A percentile compares a stretch with the other conserved stretches of the same genome.
Conservation (phyloP, 371 early-diverging fungal species). For the Modicella reniformis region DNA sequence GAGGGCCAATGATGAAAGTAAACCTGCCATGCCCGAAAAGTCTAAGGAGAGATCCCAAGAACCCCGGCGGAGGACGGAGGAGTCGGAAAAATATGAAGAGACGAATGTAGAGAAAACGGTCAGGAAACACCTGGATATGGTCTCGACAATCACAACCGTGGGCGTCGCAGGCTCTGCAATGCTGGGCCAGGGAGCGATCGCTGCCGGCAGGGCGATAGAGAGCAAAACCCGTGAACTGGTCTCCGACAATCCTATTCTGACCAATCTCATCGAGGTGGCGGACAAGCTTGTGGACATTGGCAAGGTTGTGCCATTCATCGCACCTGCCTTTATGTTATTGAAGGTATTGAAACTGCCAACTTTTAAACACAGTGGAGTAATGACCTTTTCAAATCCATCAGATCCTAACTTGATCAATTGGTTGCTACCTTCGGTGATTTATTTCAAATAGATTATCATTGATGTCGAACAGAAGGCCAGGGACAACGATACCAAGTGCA, state of each 20-base stretch:
- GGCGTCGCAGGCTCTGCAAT: slow-evolving; percentile 7
- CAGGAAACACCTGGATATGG: slow-evolving; percentile 25
- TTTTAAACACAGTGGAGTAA: no score
- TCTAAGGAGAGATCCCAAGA: slow-evolving; percentile 14
- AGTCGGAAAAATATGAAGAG: slow-evolving; percentile 2
- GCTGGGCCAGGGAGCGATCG: slow-evolving; percentile 17
- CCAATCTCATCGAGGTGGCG: slow-evolving; percentile 46
- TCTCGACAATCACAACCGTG: slow-evolving; percentile 4
- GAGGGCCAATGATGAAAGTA: neutral
- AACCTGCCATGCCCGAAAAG: neutral
- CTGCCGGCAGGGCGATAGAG: slow-evolving; percentile 24
- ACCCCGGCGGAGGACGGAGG: slow-evolving; percentile 14
- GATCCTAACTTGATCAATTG: neutral
- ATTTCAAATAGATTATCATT: slow-evolving; percentile 54
- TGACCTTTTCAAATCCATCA: no score
- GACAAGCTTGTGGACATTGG: slow-evolving; percentile 58
- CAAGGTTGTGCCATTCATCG: slow-evolving; percentile 58
- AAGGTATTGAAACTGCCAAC: slow-evolving; percentile 29
- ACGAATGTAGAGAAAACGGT: neutral
- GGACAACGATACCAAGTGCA: slow-evolving; percentile 59
- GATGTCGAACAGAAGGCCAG: slow-evolving; percentile 57
- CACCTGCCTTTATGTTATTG: slow-evolving; percentile 58
- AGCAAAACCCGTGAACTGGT: slow-evolving; percentile 2
- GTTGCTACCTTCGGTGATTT: neutral
- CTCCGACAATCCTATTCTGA: slow-evolving; percentile 31